Base-by-base conservation (phyloP, 2,329 filamentous ascomycete genomes). In the Meredithiella fracta region DNA sequence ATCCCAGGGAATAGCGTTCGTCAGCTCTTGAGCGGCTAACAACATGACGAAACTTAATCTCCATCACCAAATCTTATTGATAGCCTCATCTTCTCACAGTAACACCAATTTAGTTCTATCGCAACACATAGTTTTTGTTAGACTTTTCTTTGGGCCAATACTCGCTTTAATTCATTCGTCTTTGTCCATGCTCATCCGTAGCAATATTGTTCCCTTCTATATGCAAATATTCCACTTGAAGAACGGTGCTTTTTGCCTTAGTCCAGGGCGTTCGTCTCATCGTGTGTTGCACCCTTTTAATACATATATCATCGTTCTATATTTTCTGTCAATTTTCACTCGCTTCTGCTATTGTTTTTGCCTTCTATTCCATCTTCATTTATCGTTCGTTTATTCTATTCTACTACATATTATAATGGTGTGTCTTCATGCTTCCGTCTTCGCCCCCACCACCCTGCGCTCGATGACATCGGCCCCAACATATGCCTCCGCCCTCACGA, bases 401-500 rank as follows among this genome's bases (percentile, higher is more conserved):
- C 25, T 29, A 20, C 17, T 44, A 20, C 20, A 15, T 49, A 15
- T 22, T 49, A 58, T 51, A 3, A 58, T 58, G 56, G 22, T 47
- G 47, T 54, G 34, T 38, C 26, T 44, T 17, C 47, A 52, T 51
- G 34, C 52, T 58, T 37, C 56, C 47, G 22, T 37, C 23, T 34
- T 44, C 15, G 22, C 38, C 26, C 25, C 44, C 7, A 26, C 44
- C 55, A 23, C 47, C 22, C 51, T 34, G 50, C 25, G 15, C 9
- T 49, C 55, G 20, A 57, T 53, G 55, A 57, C 55, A 50, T 57
- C 50, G 55, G 44, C 15, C 51, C 20, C 42, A 11, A 17, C 47
- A 15, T 20, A 9, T 15, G 31, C 29, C 8, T 38, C 52, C 15
- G 14, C 34, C 9, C 54, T 29, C 31, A 44, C 22, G 17, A 31